Evolutionary conservation across 768 basidiomycete genomes (phyloP).

Genomic region (Agrocybe chaxingu): DNA sequence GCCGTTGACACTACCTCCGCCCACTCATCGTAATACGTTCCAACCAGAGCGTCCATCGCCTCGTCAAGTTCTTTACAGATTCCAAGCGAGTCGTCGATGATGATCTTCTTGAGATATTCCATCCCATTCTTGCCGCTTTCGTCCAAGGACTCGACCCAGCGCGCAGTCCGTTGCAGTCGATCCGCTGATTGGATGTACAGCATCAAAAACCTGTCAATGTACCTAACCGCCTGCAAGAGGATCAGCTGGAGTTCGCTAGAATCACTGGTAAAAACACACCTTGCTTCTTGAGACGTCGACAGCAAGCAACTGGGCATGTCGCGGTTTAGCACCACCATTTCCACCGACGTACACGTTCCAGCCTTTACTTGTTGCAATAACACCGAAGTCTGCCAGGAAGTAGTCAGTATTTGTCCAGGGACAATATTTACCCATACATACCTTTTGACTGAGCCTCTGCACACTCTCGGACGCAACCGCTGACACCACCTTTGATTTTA

Average conservation of each 20-base stretch:
- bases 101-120: conserved; percentile 61
- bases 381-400: conserved; percentile 54
- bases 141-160: conserved; percentile 65
- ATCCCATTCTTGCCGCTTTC: conserved; percentile 50
- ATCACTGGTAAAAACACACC: conserved; percentile 24
- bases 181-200: conserved; percentile 76
- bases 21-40: conserved; percentile 72
- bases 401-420: background rate
- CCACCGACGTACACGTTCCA: conserved; percentile 76
- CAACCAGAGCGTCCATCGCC: conserved; percentile 63
- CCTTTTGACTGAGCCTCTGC: conserved; percentile 66
- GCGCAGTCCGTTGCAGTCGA: conserved; percentile 64
- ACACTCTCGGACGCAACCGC: conserved; percentile 73
- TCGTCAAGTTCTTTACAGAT: conserved; percentile 68
- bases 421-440: background rate
- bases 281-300: conserved; percentile 61
- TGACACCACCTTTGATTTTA: conserved; percentile 76
- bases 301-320: conserved; percentile 64
- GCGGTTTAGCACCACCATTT: conserved; percentile 62
- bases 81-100: conserved; percentile 68
- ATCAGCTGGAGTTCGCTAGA: background rate
- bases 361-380: conserved; percentile 78
- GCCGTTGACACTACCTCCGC: conserved; percentile 49
- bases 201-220: conserved; percentile 64
- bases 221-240: conserved; percentile 30